Evolutionary conservation across 495 filamentous ascomycete genomes (phyloP).

Genomic region (Tuber calosporum): DNA sequence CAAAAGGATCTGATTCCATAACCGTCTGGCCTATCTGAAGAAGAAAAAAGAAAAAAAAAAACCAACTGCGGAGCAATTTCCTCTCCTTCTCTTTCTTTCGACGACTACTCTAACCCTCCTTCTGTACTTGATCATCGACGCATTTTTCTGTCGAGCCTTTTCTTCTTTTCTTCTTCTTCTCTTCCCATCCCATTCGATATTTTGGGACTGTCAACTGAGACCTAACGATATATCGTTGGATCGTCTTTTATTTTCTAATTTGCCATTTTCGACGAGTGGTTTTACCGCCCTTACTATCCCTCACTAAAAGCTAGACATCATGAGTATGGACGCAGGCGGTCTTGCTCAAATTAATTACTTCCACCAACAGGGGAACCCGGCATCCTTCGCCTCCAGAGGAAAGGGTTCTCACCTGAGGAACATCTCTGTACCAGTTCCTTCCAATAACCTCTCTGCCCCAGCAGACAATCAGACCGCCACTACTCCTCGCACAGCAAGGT

Average conservation of each 20-base stretch:
- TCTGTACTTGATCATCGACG: conserved; percentile 25
- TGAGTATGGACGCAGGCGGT: conserved; percentile 94
- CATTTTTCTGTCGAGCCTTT: conserved; percentile 16
- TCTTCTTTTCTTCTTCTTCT: neutral
- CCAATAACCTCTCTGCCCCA: conserved; percentile 27
- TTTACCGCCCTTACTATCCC: conserved; percentile 42
- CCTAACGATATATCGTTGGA: conserved; percentile 7
- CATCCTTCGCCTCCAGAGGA: conserved; percentile 59
- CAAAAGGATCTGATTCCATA: conserved; percentile 29
- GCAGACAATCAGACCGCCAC: conserved; percentile 43
- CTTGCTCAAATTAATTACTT: conserved; percentile 98
- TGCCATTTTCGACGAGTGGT: conserved; percentile 19
- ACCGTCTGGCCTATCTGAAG: conserved; percentile 17
- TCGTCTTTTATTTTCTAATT: conserved; percentile 35
- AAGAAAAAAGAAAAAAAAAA: no score
- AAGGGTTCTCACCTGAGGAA: conserved; percentile 57
- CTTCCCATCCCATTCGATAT: conserved; percentile 9
- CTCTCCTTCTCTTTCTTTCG: conserved; percentile 19
- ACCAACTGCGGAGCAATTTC: conserved; percentile 14
- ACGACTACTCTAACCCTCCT: conserved; percentile 16
- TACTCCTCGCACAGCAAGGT: conserved; percentile 88
- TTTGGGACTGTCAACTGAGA: conserved; percentile 13
- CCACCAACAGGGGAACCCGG: conserved; percentile 40
- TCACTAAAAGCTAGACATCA: conserved; percentile 46
- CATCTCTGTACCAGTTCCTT: conserved; percentile 39